Conservation (phyloP, 768 basidiomycete genomes). For the Clitopilus hobsonii region DNA sequence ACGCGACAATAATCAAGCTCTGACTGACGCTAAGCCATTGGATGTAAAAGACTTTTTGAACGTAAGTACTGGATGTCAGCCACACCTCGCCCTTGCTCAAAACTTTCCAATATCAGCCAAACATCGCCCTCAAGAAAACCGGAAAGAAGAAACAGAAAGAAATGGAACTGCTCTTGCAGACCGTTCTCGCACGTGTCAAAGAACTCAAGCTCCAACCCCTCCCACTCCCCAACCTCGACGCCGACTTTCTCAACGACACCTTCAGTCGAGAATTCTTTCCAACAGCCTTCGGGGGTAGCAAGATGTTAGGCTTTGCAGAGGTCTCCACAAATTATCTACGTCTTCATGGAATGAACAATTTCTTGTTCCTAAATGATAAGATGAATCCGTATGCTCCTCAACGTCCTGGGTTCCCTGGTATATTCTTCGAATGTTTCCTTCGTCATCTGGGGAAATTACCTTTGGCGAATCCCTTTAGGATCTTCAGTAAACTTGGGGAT, state of each 20-base stretch:
- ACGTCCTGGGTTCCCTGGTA: conserved; percentile 23
- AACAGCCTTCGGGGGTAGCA: conserved; percentile 6
- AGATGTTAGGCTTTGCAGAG: no score
- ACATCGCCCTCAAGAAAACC: background rate
- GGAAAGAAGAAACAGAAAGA: background rate
- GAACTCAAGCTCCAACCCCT: background rate
- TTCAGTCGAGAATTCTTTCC: conserved; percentile 9
- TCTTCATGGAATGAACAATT: conserved; percentile 19
- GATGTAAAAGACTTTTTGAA: no score
- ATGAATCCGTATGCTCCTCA: conserved; percentile 24
- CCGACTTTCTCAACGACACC: background rate
- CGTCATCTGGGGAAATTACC: conserved; percentile 12
- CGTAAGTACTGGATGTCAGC: no score
- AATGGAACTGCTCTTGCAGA: background rate
- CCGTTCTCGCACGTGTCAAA: background rate
- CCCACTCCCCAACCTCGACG: conserved; percentile 1
- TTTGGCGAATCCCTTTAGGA: conserved; percentile 21
- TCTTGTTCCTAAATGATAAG: conserved; percentile 20
- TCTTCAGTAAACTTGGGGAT: conserved; percentile 26
- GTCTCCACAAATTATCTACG: conserved; percentile 3
- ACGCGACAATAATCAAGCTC: no score
- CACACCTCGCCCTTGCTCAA: background rate
- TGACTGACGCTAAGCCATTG: no score
- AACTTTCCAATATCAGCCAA: no score
- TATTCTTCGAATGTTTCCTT: conserved; percentile 15